phyloP scores from a whole-genome alignment of 768 basidiomycete genomes.

The Phaeolepiota aurea region DNA sequence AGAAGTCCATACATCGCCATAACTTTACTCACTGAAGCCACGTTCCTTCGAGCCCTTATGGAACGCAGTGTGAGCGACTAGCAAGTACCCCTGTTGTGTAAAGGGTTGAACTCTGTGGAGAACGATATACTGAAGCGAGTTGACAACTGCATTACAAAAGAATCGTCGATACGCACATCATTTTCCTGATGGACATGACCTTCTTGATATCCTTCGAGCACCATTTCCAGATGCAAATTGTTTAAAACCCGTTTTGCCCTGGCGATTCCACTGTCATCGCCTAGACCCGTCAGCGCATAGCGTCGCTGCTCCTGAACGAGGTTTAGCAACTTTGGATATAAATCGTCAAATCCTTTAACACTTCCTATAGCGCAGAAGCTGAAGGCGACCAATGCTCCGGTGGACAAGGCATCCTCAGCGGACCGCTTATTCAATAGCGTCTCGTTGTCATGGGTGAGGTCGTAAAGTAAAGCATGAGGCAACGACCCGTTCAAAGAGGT shows the following conservation, averaged over 20 bases:
- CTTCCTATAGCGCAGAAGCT: slow-evolving; percentile 84
- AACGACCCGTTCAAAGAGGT: slow-evolving; percentile 76
- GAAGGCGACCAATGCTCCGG: slow-evolving; percentile 89
- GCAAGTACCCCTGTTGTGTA: slow-evolving; percentile 86
- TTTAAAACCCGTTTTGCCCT: slow-evolving; percentile 70
- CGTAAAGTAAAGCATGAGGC: slow-evolving; percentile 92
- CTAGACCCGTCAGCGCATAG: slow-evolving; percentile 64
- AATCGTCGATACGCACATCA: slow-evolving; percentile 49
- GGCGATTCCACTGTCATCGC: slow-evolving; percentile 48
- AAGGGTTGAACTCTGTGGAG: slow-evolving; percentile 86
- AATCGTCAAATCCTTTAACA: slow-evolving; percentile 94
- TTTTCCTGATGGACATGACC: slow-evolving; percentile 97
- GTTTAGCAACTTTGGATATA: slow-evolving; percentile 91
- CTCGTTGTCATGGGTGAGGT: slow-evolving; percentile 97
- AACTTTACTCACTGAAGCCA: slow-evolving; percentile 72
- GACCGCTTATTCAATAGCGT: slow-evolving; percentile 83
- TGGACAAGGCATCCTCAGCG: slow-evolving; percentile 92
- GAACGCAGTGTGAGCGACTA: slow-evolving; percentile 92
- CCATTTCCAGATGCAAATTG: slow-evolving; percentile 86
- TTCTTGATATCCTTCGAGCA: slow-evolving; percentile 77
- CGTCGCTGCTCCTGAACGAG: slow-evolving; percentile 76
- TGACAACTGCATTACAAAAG: background rate
- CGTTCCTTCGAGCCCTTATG: slow-evolving; percentile 73
- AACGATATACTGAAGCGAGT: slow-evolving; percentile 69
- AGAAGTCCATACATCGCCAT: no score